Evolutionary conservation across 768 basidiomycete genomes (phyloP).

Genomic region (Mycena metata): DNA sequence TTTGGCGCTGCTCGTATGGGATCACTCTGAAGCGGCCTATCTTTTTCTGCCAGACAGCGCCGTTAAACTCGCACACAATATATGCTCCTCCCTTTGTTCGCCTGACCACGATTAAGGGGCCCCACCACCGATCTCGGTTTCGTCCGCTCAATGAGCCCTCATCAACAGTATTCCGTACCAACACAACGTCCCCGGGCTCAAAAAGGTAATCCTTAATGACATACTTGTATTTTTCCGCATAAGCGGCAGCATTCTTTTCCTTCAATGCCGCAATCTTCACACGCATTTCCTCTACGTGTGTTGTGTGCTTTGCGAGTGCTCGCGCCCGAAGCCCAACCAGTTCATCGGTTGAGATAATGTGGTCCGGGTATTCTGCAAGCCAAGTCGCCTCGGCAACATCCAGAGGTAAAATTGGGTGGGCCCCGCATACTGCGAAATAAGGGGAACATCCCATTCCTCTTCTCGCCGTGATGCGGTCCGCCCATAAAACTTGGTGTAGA

Average conservation of each 20-base stretch:
- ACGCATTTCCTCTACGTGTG: constrained; percentile 38
- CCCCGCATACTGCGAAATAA: too few relatives aligned
- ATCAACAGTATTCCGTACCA: constrained; percentile 40
- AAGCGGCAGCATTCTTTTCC: constrained; percentile 30
- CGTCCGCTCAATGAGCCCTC: constrained; percentile 40
- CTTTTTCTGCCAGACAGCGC: constrained; percentile 24
- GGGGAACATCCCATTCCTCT: too few relatives aligned
- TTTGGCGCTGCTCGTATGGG: constrained; percentile 20
- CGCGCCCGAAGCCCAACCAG: constrained; percentile 38
- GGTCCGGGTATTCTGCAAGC: constrained; percentile 37
- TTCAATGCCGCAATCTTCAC: constrained; percentile 26
- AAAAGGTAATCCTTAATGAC: constrained; percentile 34
- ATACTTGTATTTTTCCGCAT: constrained; percentile 39
- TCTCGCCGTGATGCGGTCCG: too few relatives aligned
- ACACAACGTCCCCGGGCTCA: constrained; percentile 41
- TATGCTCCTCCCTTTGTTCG: constrained; percentile 32
- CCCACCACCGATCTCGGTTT: constrained; percentile 40
- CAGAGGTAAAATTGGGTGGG: not conserved
- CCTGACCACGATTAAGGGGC: constrained; percentile 41
- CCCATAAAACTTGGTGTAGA: not conserved
- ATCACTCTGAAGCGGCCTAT: constrained; percentile 28
- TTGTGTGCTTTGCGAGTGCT: constrained; percentile 28
- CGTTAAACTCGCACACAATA: constrained; percentile 32
- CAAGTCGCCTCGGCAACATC: constrained; percentile 48
- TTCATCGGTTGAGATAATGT: constrained; percentile 27